Evolutionary conservation across 148 eudicot species (phyloP).

Genomic region (Rhododendron simsii): DNA sequence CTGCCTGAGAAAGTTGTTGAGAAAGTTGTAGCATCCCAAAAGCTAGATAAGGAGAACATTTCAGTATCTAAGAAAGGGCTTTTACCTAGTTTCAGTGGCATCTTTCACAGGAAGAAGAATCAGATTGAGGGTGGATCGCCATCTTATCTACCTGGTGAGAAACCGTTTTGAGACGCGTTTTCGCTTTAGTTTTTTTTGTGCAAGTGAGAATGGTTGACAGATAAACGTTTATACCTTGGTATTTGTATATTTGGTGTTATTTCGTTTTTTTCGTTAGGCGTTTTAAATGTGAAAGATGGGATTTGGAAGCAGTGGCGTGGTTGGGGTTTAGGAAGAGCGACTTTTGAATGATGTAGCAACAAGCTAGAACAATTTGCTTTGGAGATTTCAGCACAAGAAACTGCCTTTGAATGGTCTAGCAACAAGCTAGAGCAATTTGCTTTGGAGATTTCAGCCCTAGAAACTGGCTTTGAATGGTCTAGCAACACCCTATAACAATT

Average conservation of each 20-base stretch:
- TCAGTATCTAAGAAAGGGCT: slow-evolving; percentile 50
- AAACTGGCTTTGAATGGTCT: too few species aligned
- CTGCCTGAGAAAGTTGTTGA: slow-evolving; percentile 21
- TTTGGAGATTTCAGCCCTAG: not conserved
- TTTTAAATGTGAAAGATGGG: not conserved
- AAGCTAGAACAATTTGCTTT: not conserved
- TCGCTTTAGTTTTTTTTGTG: not conserved
- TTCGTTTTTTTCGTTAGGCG: not conserved
- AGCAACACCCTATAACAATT: not conserved
- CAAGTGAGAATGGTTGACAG: slow-evolving; percentile 11
- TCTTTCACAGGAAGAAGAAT: slow-evolving; percentile 74
- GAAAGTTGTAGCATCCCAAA: slow-evolving; percentile 13
- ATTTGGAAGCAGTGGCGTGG: slow-evolving; percentile 3
- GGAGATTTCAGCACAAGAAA: not conserved
- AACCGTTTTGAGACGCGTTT: slow-evolving; percentile 21
- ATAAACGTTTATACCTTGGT: not conserved
- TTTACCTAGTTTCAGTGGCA: slow-evolving; percentile 55
- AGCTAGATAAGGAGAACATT: slow-evolving; percentile 45
- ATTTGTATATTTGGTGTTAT: slow-evolving; percentile 12
- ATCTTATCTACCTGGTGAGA: slow-evolving; percentile 63
- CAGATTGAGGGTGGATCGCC: slow-evolving; percentile 56
- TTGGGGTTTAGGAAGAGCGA: slow-evolving; percentile 4
- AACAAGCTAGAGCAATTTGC: not conserved
- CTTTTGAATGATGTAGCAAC: slow-evolving; percentile 2
- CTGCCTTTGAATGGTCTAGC: not conserved